Conservation (phyloP, 2,329 filamentous ascomycete species). For the Colletotrichum tanaceti region DNA sequence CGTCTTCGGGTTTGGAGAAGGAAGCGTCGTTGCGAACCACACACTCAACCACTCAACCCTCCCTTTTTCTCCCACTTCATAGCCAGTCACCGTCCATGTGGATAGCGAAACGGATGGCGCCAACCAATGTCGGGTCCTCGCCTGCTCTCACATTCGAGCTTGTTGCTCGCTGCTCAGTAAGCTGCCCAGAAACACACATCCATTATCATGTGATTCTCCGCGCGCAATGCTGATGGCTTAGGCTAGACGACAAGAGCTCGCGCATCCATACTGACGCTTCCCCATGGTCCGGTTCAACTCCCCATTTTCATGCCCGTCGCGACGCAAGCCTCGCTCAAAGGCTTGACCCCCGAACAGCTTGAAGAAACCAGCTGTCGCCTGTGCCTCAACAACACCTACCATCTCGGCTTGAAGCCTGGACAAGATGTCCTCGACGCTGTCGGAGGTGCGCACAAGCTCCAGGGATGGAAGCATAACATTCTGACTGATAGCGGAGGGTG, state of each 20-base stretch:
- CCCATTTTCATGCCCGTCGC: slow-evolving; percentile 99
- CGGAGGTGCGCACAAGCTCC: slow-evolving; percentile 92
- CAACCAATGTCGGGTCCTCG: slow-evolving; percentile 62
- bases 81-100: slow-evolving; percentile 35
- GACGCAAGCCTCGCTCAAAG: slow-evolving; percentile 95
- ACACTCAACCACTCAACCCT: not conserved
- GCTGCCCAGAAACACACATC: slow-evolving; percentile 46
- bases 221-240: slow-evolving; percentile 19
- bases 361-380: slow-evolving; percentile 89
- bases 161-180: slow-evolving; percentile 82
- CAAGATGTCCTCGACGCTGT: slow-evolving; percentile 88
- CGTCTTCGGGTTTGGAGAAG: slow-evolving; percentile 25
- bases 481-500: slow-evolving; percentile 83
- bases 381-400: slow-evolving; percentile 98
- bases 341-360: slow-evolving; percentile 90
- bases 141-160: slow-evolving; percentile 83
- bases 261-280: slow-evolving; percentile 86
- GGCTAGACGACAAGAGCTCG: slow-evolving; percentile 90
- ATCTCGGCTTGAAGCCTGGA: slow-evolving; percentile 93
- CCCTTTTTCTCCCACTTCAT: not conserved
- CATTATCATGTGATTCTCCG: slow-evolving; percentile 14
- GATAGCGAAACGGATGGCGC: slow-evolving; percentile 58
- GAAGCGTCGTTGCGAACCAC: not conserved
- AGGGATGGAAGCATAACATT: slow-evolving; percentile 96
- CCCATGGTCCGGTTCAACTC: slow-evolving; percentile 89